Evolutionary conservation across 352 stramenopile genomes (phyloP).

Genomic region (Phytophthora cryptogea): DNA sequence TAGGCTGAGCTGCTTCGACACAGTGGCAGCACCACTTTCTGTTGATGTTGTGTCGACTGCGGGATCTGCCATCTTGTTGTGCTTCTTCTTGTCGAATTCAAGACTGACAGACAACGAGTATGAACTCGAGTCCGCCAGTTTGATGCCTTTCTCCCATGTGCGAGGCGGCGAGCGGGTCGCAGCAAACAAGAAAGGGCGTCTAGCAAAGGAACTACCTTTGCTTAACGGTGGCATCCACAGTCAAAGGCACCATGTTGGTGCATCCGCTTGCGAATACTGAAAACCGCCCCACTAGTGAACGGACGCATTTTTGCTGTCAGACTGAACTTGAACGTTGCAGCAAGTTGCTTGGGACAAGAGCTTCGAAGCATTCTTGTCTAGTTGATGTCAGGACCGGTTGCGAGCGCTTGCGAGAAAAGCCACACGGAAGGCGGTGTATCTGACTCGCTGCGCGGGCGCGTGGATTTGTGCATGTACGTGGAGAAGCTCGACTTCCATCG

Average conservation of each 20-base stretch:
- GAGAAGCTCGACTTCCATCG: slow-evolving; percentile 33
- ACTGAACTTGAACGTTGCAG: neutral
- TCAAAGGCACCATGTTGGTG: neutral
- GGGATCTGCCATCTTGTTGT: slow-evolving; percentile 27
- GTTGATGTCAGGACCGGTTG: slow-evolving; percentile 12
- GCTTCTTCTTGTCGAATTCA: slow-evolving; percentile 13
- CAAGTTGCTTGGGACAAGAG: slow-evolving; percentile 8
- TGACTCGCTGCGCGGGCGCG: slow-evolving; percentile 37
- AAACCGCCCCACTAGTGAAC: slow-evolving; percentile 15
- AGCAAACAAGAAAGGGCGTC: slow-evolving; percentile 26
- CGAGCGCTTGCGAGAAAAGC: slow-evolving; percentile 1
- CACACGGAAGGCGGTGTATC: slow-evolving; percentile 20
- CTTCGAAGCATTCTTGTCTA: neutral
- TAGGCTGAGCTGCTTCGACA: slow-evolving; percentile 23
- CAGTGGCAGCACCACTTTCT: slow-evolving; percentile 16
- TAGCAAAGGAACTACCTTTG: slow-evolving; percentile 5
- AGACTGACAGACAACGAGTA: slow-evolving; percentile 16
- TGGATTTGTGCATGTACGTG: slow-evolving; percentile 54
- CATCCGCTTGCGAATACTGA: slow-evolving; percentile 1
- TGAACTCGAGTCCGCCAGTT: slow-evolving; percentile 3
- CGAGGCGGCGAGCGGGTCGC: slow-evolving; percentile 20
- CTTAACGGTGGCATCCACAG: slow-evolving; percentile 33
- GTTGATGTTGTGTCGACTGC: slow-evolving; percentile 16
- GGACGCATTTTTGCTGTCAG: slow-evolving; percentile 17
- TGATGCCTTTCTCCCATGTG: slow-evolving; percentile 31